Evolutionary conservation across 192 early-diverging fungal species (phyloP), one percentile per base, ranked within the genome.

Genomic region (Entophlyctis helioformis): DNA sequence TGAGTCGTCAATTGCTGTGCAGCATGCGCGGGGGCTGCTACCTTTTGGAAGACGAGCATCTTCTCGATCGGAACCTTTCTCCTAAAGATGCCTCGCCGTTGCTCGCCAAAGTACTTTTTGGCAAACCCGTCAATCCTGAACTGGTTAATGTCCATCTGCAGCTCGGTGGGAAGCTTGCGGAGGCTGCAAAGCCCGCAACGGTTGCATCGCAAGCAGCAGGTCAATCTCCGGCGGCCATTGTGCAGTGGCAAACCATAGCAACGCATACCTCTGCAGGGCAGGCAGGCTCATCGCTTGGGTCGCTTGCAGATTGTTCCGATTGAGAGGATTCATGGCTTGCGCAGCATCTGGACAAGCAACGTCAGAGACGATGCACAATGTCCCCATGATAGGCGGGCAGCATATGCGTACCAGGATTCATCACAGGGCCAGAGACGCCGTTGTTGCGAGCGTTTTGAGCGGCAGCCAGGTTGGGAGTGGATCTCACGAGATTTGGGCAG

Each of bases 101-200:
- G 91, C 23, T 83, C 82, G 4, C 82, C 67, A 65, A 97, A 97
- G 63, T 93, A 89, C 48, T 85, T 84, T 59, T 76, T 71, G 15
- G 93, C 93, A 72, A 86, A 96, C 1, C 72, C 89, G 54, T 86
- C 84, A 49, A 89, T 86, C 3, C 69, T 57, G 62, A 90, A 85
- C 63, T 89, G 68, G 50, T 67, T 69, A 40, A 91, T 80, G 53
- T 88, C 80, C 36, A 76, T 51, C 57, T 85, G 57, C 23, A 76
- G 47, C 39, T 64, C 60, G 29, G 34, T n/a, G 8, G 71, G 69
- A 16, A 66, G 33, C 25, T 45, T 48, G n/a, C 39, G 41, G 20
- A 40, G 18, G 36, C 46, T 56, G 26, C 20, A 24, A 41, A 46
- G 31, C 40, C 16, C 22, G 11, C 9, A 22, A 19, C 10, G 12